A percentile compares a stretch with the other conserved stretches of the same genome.
Evolutionary conservation across 2,329 filamentous ascomycete genomes (phyloP).

Genomic region (Aspergillus sp.): DNA sequence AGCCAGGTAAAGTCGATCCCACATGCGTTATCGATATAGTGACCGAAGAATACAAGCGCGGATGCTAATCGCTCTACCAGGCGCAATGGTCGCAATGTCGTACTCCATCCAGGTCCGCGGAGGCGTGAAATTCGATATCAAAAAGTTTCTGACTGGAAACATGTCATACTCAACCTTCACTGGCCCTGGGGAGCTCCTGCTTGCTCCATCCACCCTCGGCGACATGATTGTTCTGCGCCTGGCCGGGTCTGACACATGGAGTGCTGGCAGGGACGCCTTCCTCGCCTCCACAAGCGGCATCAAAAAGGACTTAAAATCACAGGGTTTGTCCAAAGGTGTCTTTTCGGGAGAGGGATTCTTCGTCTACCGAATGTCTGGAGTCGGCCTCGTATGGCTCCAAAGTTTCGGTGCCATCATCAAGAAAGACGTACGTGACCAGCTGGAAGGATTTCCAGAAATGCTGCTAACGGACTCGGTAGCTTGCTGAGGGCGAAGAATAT

Average conservation of each 20-base stretch:
- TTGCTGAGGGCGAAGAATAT: slow-evolving; percentile 72
- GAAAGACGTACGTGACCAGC: slow-evolving; percentile 70
- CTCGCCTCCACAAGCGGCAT: slow-evolving; percentile 84
- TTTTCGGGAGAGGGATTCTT: slow-evolving; percentile 93
- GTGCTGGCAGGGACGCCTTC: slow-evolving; percentile 81
- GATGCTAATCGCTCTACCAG: no score
- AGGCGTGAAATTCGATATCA: slow-evolving; percentile 78
- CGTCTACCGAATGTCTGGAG: slow-evolving; percentile 80
- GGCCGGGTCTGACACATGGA: slow-evolving; percentile 66
- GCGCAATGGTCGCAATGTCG: slow-evolving; percentile 93
- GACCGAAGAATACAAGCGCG: no score
- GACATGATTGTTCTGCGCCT: slow-evolving; percentile 81
- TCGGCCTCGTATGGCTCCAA: slow-evolving; percentile 81
- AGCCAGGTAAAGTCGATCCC: no score
- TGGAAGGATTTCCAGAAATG: no score
- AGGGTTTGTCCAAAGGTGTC: slow-evolving; percentile 83
- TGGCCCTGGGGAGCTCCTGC: slow-evolving; percentile 83
- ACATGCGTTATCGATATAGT: no score
- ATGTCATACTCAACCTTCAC: slow-evolving; percentile 77
- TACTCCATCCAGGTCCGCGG: slow-evolving; percentile 82
- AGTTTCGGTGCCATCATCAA: slow-evolving; percentile 93
- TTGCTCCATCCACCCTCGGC: slow-evolving; percentile 76
- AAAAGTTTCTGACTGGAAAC: slow-evolving; percentile 84
- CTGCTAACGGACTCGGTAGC: slow-evolving; percentile 20
- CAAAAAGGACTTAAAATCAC: slow-evolving; percentile 80